Evolutionary conservation across 2,329 filamentous ascomycete species (phyloP), one percentile per base, ranked within the genome.

Genomic region (Didymella lethalis): DNA sequence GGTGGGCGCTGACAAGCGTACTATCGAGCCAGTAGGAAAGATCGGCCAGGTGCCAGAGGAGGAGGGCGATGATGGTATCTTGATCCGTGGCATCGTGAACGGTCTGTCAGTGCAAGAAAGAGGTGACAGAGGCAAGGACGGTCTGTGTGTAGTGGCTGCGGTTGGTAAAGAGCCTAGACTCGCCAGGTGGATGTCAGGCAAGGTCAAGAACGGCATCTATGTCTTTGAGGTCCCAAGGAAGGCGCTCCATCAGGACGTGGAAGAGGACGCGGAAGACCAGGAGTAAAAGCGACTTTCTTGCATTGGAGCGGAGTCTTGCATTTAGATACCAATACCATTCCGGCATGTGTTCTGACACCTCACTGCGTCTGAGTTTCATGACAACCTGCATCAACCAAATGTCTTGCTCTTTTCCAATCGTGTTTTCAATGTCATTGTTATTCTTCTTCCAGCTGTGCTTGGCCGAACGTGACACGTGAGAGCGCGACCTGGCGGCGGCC

Each of bases 81-180:
- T 73, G 8, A 83, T 93, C 53, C 86, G 85, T 68, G 95, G 95
- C 41, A 84, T 98, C 7, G 83, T 99, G 66, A 99, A 98, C 73
- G 93, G 91, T 67, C 89, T 99, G 59, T 87, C 91, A 1, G 85
- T 97, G 14, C 93, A 95, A 67, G 95, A 98, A 76, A 85, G 91
- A 18, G 92, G 93, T 3, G 89, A 92, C 18, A 83, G 89, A 59
- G 91, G 90, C 31, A 87, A 86, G 66, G 80, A 82, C 44, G 93
- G 93, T 0, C 78, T 97, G 2, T 94, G 91, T 68, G 85, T 98
- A 28, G 88, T 96, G 12, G 91, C 88, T n/a, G 95, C 90, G 16
- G 85, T 96, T 1, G 93, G 91, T 34, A 94, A 91, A 72, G 92
- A 97, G 78, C 90, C 93, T 77, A 86, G 92, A 44, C 81, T 97